Percentiles rank a stretch among this genome's conserved stretches.
Conservation (phyloP, 495 filamentous ascomycete species). For the Penicillium cosmopolitanum region DNA sequence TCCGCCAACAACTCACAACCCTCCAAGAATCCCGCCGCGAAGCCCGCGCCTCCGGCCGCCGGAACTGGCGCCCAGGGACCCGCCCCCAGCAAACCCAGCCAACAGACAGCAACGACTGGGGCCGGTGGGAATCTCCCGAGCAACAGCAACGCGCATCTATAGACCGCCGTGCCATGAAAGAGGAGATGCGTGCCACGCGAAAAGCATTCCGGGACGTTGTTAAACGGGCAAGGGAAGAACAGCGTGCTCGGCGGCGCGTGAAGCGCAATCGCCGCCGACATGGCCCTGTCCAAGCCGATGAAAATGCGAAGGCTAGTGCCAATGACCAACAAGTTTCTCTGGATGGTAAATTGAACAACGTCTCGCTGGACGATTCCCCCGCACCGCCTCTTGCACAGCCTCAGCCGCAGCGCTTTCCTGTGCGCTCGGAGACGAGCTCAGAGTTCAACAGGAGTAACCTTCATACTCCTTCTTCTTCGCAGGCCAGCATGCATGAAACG, state of each 20-base stretch:
- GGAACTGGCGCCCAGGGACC: conserved; percentile 32
- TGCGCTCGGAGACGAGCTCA: conserved; percentile 23
- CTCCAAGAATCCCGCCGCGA: conserved; percentile 45
- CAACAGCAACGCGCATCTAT: conserved; percentile 36
- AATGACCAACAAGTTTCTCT: conserved; percentile 5
- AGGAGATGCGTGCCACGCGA: conserved; percentile 42
- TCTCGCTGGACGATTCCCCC: conserved; percentile 21
- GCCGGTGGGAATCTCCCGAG: conserved; percentile 47
- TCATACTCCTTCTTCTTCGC: conserved; percentile 25
- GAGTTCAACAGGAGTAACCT: conserved; percentile 30
- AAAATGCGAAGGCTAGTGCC: not conserved
- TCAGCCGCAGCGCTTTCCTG: not conserved
- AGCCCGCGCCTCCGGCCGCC: conserved; percentile 27
- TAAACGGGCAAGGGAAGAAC: conserved; percentile 44
- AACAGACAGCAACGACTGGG: conserved; percentile 31
- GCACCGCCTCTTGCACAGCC: conserved; percentile 10
- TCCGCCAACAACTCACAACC: conserved; percentile 41
- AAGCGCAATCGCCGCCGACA: conserved; percentile 30
- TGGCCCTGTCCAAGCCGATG: conserved; percentile 17
- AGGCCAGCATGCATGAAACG: conserved; percentile 15
- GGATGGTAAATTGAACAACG: conserved; percentile 26
- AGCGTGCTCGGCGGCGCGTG: conserved; percentile 34
- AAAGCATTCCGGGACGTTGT: conserved; percentile 47
- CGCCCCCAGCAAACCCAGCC: conserved; percentile 18
- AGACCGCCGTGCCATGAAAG: conserved; percentile 41